phyloP scores from a whole-genome alignment of 1,284 basidiomycete species.

The Ustilago lituana region DNA sequence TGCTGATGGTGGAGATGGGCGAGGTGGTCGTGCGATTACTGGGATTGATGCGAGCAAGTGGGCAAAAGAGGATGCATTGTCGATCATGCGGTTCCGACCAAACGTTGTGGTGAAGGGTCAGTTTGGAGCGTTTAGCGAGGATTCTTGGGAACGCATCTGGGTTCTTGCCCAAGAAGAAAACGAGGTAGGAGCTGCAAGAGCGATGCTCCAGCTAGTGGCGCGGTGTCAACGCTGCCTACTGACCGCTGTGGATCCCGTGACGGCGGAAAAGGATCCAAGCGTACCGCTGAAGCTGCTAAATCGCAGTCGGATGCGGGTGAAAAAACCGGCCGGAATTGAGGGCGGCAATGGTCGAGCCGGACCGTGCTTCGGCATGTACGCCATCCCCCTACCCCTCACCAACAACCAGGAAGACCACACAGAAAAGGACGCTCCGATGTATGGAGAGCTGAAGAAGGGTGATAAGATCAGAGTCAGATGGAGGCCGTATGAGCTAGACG shows the following conservation, averaged over 20 bases:
- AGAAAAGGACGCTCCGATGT: slow-evolving; percentile 9
- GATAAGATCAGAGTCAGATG: slow-evolving; percentile 39
- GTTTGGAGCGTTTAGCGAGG: slow-evolving; percentile 38
- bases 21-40: slow-evolving; percentile 22
- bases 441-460: slow-evolving; percentile 23
- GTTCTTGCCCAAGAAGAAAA: slow-evolving; percentile 12
- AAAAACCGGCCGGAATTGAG: slow-evolving; percentile 13
- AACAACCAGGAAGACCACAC: neutral
- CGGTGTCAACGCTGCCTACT: slow-evolving; percentile 54
- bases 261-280: slow-evolving; percentile 46
- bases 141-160: slow-evolving; percentile 52
- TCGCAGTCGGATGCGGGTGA: slow-evolving; percentile 38
- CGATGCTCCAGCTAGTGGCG: slow-evolving; percentile 50
- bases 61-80: slow-evolving; percentile 8
- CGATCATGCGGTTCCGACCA: slow-evolving; percentile 50
- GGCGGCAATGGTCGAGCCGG: slow-evolving; percentile 34
- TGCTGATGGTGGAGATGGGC: slow-evolving; percentile 4
- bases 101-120: slow-evolving; percentile 43
- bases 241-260: slow-evolving; percentile 54
- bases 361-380: slow-evolving; percentile 61
- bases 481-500: slow-evolving; percentile 27
- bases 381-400: slow-evolving; percentile 34
- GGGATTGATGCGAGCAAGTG: slow-evolving; percentile 14
- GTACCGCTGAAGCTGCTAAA: slow-evolving; percentile 51
- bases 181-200: neutral